Percentiles rank a stretch among this genome's conserved stretches.
Conservation (phyloP, 2,329 filamentous ascomycete species). For the Pseudocercospora fuligena region DNA sequence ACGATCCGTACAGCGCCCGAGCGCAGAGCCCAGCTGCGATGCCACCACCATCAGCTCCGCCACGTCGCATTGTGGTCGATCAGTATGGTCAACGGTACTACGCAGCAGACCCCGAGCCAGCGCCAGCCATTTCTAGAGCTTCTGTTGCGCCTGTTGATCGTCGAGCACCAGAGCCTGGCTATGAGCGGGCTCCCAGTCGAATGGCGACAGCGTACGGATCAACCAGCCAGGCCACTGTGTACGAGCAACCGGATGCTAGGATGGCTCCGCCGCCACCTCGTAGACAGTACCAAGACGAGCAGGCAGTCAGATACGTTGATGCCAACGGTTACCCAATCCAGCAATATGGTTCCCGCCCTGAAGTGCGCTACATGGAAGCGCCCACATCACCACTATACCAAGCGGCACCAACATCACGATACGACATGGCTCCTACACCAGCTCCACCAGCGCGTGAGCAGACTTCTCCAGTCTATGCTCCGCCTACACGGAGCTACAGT, state of each 20-base stretch:
- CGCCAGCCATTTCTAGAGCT: slow-evolving; percentile 47
- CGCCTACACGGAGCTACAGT: slow-evolving; percentile 36
- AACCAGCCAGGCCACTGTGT: slow-evolving; percentile 40
- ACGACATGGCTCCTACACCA: slow-evolving; percentile 30
- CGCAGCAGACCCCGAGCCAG: slow-evolving; percentile 54
- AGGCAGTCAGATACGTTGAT: slow-evolving; percentile 36
- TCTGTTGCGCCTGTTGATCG: slow-evolving; percentile 53
- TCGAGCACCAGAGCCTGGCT: slow-evolving; percentile 48
- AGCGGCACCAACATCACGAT: slow-evolving; percentile 26
- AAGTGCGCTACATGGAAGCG: slow-evolving; percentile 31
- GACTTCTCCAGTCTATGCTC: slow-evolving; percentile 33
- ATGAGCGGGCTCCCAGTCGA: slow-evolving; percentile 66
- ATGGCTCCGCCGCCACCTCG: slow-evolving; percentile 37
- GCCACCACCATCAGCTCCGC: slow-evolving; percentile 50
- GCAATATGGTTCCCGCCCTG: slow-evolving; percentile 30
- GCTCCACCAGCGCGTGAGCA: slow-evolving; percentile 42
- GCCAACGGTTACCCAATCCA: slow-evolving; percentile 32
- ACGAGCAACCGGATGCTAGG: slow-evolving; percentile 45
- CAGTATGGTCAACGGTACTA: slow-evolving; percentile 82
- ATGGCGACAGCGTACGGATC: slow-evolving; percentile 40
- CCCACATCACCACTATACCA: slow-evolving; percentile 37
- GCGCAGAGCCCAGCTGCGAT: slow-evolving; percentile 48
- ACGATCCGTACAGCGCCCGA: slow-evolving; percentile 42
- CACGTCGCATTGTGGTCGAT: slow-evolving; percentile 74
- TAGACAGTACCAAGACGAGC: slow-evolving; percentile 29